Percentiles rank a stretch among this genome's conserved stretches.
Conservation (phyloP, 306 rosid genomes). For the Glycyrrhiza uralensis region DNA sequence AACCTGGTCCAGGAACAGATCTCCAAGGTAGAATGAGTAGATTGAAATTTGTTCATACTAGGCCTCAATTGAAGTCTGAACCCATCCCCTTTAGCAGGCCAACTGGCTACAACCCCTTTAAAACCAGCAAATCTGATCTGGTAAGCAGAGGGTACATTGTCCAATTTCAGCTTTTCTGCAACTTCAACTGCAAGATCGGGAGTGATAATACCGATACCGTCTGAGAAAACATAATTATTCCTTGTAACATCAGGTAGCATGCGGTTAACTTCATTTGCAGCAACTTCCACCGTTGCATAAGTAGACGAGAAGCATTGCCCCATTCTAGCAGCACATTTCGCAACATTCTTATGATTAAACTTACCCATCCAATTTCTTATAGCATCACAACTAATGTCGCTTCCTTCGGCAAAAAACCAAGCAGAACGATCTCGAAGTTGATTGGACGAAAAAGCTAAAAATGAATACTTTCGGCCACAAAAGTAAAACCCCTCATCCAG, state of each 20-base stretch:
- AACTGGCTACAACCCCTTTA: conserved; percentile 84
- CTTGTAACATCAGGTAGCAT: conserved; percentile 53
- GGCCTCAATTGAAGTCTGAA: conserved; percentile 59
- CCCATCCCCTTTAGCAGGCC: conserved; percentile 67
- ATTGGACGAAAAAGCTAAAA: conserved; percentile 84
- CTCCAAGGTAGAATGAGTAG: conserved; percentile 59
- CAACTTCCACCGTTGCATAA: conserved; percentile 81
- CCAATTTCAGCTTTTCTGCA: conserved; percentile 66
- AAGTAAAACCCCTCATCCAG: conserved; percentile 57
- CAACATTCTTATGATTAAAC: conserved; percentile 50
- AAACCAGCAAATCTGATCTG: conserved; percentile 89
- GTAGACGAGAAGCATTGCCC: conserved; percentile 91
- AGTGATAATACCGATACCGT: conserved; percentile 82
- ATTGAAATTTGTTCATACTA: conserved; percentile 71
- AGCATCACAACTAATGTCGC: not conserved
- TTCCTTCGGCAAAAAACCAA: conserved; percentile 76
- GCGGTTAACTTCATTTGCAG: conserved; percentile 39
- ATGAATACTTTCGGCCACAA: conserved; percentile 66
- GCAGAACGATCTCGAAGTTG: conserved; percentile 87
- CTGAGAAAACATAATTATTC: conserved; percentile 59
- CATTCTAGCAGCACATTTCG: conserved; percentile 91
- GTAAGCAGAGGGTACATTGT: conserved; percentile 66
- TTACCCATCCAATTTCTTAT: conserved; percentile 72
- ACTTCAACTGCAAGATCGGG: conserved; percentile 81
- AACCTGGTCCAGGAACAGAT: conserved; percentile 88